phyloP scores from a whole-genome alignment of 495 filamentous ascomycete genomes.

The Neurospora terricola region DNA sequence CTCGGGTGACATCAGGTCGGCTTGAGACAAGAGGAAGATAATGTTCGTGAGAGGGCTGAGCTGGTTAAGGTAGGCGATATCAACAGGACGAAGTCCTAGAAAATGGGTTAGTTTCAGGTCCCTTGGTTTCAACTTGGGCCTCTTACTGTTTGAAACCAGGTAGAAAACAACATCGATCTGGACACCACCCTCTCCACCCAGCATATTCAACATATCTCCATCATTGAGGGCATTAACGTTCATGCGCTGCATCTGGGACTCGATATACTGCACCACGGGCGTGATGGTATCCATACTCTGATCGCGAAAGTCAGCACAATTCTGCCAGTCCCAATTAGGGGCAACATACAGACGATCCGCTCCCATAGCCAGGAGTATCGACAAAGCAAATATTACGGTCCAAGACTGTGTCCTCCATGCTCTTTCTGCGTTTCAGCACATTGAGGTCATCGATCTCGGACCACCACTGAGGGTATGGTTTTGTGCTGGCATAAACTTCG shows the following conservation, averaged over 20 bases:
- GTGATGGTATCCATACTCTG: conserved; percentile 57
- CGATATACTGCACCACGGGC: conserved; percentile 63
- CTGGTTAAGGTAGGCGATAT: conserved; percentile 66
- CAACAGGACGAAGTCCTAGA: conserved; percentile 58
- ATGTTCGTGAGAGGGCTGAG: conserved; percentile 76
- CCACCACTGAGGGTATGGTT: conserved; percentile 91
- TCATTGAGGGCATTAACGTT: conserved; percentile 52
- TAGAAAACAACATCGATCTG: conserved; percentile 89
- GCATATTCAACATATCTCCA: conserved; percentile 64
- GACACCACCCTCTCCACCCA: conserved; percentile 77
- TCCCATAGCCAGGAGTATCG: conserved; percentile 72
- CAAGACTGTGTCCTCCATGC: conserved; percentile 68
- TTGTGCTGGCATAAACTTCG: conserved; percentile 88
- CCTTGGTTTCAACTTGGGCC: not conserved
- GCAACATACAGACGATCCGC: conserved; percentile 46
- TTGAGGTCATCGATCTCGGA: conserved; percentile 73
- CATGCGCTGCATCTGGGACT: conserved; percentile 59
- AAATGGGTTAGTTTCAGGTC: not conserved
- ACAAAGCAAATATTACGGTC: conserved; percentile 94
- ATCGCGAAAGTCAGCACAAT: conserved; percentile 1
- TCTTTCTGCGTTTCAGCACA: conserved; percentile 63
- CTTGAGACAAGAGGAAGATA: conserved; percentile 70
- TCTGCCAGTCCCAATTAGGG: not conserved
- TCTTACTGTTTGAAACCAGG: conserved; percentile 44
- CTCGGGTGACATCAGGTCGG: conserved; percentile 55